These are phyloP conservation scores for Auriscalpium vulgare DNA, from an alignment of 768 basidiomycete genomes.

Conservation along the genomic window DNA sequence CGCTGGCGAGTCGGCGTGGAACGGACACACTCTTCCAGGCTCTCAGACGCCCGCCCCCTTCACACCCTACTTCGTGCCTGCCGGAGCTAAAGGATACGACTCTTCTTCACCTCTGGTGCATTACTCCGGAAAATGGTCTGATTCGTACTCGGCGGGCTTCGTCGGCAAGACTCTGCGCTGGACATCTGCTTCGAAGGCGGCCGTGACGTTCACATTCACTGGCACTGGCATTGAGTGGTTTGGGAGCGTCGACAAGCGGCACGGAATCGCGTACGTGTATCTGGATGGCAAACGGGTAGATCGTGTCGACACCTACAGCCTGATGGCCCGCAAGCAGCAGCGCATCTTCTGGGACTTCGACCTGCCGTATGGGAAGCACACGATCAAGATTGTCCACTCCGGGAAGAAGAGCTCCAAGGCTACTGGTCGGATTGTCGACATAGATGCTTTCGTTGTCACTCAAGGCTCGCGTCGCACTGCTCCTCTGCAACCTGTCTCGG, in stretches of 20 bases:
- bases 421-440: constrained; percentile 33
- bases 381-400: constrained; percentile 53
- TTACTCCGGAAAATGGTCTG: constrained; percentile 54
- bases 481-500: constrained; percentile 1
- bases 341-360: constrained; percentile 55
- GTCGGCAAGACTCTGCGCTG: constrained; percentile 41
- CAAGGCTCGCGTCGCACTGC: constrained; percentile 21
- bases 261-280: constrained; percentile 50
- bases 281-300: constrained; percentile 45
- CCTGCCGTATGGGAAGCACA: constrained; percentile 45
- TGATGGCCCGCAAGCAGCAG: constrained; percentile 40
- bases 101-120: constrained; percentile 60
- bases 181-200: constrained; percentile 41
- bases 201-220: constrained; percentile 50
- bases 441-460: constrained; percentile 66
- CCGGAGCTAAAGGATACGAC: constrained; percentile 63
- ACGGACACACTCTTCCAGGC: constrained; percentile 49
- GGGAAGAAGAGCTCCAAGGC: constrained; percentile 33
- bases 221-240: constrained; percentile 79
- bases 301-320: constrained; percentile 38
- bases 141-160: constrained; percentile 43
- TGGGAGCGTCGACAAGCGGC: constrained; percentile 44
- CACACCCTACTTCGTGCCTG: constrained; percentile 66
- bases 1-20: constrained; percentile 52
- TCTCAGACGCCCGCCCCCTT: constrained; percentile 40